Percentiles rank a stretch among this genome's conserved stretches.
phyloP scores from a whole-genome alignment of 495 filamentous ascomycete genomes.

The Hypoxylon lenormandii region DNA sequence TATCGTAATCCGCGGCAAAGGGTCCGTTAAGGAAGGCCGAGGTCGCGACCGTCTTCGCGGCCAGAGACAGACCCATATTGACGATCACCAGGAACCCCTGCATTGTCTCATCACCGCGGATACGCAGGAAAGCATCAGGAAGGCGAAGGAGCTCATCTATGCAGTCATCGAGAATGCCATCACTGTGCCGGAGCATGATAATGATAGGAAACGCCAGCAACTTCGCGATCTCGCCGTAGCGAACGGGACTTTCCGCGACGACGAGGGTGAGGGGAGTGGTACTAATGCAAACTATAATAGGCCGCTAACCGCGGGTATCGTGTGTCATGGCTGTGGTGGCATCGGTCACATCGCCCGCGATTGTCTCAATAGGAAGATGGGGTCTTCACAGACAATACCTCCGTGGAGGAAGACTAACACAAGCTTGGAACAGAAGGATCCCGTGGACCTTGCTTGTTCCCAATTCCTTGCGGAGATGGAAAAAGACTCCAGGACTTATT shows the following conservation, averaged over 20 bases:
- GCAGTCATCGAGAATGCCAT: slow-evolving; percentile 74
- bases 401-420: not conserved
- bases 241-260: slow-evolving; percentile 85
- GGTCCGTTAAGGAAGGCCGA: slow-evolving; percentile 87
- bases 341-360: slow-evolving; percentile 59
- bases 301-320: not conserved
- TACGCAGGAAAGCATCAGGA: slow-evolving; percentile 84
- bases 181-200: slow-evolving; percentile 82
- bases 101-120: slow-evolving; percentile 87
- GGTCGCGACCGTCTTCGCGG: slow-evolving; percentile 71
- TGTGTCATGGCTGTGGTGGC: slow-evolving; percentile 26
- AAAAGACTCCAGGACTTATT: too few species aligned
- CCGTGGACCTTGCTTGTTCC: not conserved
- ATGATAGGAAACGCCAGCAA: slow-evolving; percentile 83
- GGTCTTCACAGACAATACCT: not conserved
- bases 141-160: slow-evolving; percentile 81
- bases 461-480: not conserved
- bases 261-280: slow-evolving; percentile 60
- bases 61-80: slow-evolving; percentile 77
- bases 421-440: not conserved
- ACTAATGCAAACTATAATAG: not conserved
- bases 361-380: not conserved
- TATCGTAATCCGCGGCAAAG: slow-evolving; percentile 85
- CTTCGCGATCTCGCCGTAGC: slow-evolving; percentile 82
- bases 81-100: slow-evolving; percentile 84